Evolutionary conservation across 1,139 yeast genomes (phyloP).

Genomic region (Suhomyces terraborum): DNA sequence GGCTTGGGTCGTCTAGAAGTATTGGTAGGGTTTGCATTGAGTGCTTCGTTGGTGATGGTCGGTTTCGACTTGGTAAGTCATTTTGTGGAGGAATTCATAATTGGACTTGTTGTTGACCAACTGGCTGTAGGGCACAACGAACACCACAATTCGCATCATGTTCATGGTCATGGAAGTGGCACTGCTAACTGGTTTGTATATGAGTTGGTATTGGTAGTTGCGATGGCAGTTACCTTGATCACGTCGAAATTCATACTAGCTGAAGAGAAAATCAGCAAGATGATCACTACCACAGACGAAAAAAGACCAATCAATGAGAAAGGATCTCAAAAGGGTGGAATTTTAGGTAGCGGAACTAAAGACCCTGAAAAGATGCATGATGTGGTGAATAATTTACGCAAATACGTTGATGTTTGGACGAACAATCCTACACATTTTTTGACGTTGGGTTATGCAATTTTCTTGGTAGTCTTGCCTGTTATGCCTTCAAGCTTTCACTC

Average conservation of each 20-base stretch:
- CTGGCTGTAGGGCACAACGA: constrained; percentile 32
- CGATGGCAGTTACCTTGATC: constrained; percentile 36
- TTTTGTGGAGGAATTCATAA: constrained; percentile 71
- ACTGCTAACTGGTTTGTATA: constrained; percentile 37
- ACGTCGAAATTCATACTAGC: constrained; percentile 42
- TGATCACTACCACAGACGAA: constrained; percentile 28
- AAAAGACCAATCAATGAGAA: not conserved
- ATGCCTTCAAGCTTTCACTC: constrained; percentile 33
- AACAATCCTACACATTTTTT: constrained; percentile 65
- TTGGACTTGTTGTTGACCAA: constrained; percentile 44
- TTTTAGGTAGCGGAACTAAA: constrained; percentile 1
- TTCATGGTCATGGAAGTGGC: constrained; percentile 43
- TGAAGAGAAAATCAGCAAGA: constrained; percentile 36
- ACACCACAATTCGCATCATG: constrained; percentile 51
- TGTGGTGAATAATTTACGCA: constrained; percentile 4
- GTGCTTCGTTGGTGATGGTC: constrained; percentile 83
- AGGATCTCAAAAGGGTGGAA: constrained; percentile 2
- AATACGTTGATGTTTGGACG: constrained; percentile 21
- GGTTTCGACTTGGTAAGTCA: constrained; percentile 89
- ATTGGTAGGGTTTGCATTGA: constrained; percentile 81
- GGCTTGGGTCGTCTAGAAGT: constrained; percentile 90
- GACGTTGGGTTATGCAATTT: constrained; percentile 56
- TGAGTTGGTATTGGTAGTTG: constrained; percentile 30
- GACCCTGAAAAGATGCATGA: not conserved
- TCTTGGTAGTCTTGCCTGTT: constrained; percentile 36